phyloP scores from a whole-genome alignment of 768 basidiomycete genomes.

The Rubroboletus satanas region DNA sequence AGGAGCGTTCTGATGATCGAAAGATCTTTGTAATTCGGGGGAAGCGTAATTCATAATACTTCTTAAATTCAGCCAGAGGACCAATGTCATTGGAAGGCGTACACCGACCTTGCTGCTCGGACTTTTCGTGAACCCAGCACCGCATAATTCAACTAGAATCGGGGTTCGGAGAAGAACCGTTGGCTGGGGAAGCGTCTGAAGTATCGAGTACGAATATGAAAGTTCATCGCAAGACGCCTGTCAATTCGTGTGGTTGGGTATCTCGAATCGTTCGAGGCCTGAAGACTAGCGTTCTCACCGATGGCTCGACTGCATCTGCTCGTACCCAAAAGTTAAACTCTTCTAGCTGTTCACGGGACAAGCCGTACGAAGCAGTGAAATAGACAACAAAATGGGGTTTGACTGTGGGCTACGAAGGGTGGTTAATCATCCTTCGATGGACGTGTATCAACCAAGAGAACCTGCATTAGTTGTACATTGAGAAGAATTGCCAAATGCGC shows the following conservation, averaged over 20 bases:
- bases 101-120: constrained; percentile 48
- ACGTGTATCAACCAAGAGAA: not conserved
- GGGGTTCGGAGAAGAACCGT: constrained; percentile 56
- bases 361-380: constrained; percentile 76
- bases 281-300: constrained; percentile 10
- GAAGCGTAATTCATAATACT: constrained; percentile 85
- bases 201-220: constrained; percentile 55
- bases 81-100: not conserved
- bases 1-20: constrained; percentile 58
- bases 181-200: constrained; percentile 48
- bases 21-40: constrained; percentile 73
- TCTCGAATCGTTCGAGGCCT: not conserved
- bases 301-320: constrained; percentile 25
- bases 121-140: constrained; percentile 82
- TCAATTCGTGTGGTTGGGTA: not conserved
- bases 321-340: constrained; percentile 63
- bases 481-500: constrained; percentile 51
- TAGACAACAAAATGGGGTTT: constrained; percentile 67
- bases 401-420: constrained; percentile 33
- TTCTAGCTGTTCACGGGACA: constrained; percentile 63
- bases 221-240: constrained; percentile 28
- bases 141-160: constrained; percentile 67
- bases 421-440: not conserved
- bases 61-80: not conserved
- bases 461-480: constrained; percentile 40